Conservation (phyloP, 148 eudicot genomes). For the Nepenthes gracilis region DNA sequence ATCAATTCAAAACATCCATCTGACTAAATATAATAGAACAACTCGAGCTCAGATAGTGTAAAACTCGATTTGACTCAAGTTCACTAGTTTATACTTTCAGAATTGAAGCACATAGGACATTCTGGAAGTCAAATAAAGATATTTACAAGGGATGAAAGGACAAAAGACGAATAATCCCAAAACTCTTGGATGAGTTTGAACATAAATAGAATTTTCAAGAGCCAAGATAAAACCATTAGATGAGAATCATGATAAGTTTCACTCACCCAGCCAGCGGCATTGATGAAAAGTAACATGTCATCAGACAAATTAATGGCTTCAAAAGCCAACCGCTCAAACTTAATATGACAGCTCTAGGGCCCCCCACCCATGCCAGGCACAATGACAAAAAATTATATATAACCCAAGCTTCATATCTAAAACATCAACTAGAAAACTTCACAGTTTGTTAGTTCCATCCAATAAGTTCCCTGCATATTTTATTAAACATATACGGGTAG, state of each 20-base stretch:
- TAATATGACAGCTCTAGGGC: constrained; percentile 92
- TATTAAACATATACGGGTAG: neutral
- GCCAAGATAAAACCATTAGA: neutral
- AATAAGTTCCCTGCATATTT: neutral
- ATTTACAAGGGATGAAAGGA: no score
- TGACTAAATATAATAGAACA: no score
- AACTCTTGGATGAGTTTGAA: no score
- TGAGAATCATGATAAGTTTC: neutral
- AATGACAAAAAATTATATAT: constrained; percentile 86
- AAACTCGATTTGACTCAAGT: no score
- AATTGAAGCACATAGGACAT: no score
- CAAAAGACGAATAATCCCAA: no score
- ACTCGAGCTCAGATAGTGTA: no score
- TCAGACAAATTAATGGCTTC: constrained; percentile 75
- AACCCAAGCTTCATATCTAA: constrained; percentile 99
- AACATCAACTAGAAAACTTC: constrained; percentile 7
- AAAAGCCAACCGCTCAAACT: constrained; percentile 73
- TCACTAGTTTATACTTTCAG: no score
- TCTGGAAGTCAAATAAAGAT: no score
- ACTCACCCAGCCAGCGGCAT: constrained; percentile 89
- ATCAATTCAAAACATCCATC: no score
- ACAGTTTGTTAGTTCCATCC: neutral
- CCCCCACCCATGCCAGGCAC: constrained; percentile 99
- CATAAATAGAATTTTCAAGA: neutral
- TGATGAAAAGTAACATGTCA: constrained; percentile 95